These are phyloP conservation scores for Podaxis pistillaris DNA, from an alignment of 768 basidiomycete species.

Conservation along the genomic window DNA sequence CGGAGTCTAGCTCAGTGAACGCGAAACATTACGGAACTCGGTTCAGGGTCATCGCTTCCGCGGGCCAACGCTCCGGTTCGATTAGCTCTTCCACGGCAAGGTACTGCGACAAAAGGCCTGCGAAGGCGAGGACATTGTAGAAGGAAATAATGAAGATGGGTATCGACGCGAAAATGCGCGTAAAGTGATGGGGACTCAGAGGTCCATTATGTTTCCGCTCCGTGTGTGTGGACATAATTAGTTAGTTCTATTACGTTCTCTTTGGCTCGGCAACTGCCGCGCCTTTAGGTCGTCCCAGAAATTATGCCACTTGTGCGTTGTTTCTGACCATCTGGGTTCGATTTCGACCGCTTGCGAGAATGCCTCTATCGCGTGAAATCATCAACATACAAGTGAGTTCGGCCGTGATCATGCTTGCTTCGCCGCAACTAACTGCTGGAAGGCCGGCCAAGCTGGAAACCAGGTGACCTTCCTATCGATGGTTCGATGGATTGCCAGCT, in stretches of 20 bases:
- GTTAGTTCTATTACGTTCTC: background rate
- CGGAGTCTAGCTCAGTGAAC: background rate
- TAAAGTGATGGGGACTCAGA: background rate
- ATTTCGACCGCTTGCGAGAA: slow-evolving; percentile 24
- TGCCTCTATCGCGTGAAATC: slow-evolving; percentile 70
- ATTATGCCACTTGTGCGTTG: background rate
- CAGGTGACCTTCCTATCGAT: slow-evolving; percentile 30
- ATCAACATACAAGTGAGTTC: slow-evolving; percentile 70
- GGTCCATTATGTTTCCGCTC: background rate
- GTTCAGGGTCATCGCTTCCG: background rate
- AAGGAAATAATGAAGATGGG: background rate
- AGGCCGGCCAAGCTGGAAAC: slow-evolving; percentile 74
- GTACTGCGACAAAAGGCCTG: background rate
- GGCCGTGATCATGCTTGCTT: background rate
- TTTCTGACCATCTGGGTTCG: background rate
- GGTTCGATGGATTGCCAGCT: slow-evolving; percentile 2
- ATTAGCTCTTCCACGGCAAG: background rate
- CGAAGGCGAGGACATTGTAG: background rate
- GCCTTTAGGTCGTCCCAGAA: background rate
- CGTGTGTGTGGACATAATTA: background rate
- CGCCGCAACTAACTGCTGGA: slow-evolving; percentile 16
- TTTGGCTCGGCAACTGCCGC: slow-evolving; percentile 9
- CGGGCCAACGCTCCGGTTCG: background rate
- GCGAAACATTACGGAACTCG: background rate
- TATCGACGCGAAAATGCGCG: background rate